Percentiles rank a stretch among this genome's conserved stretches.
Conservation (phyloP, 2,329 filamentous ascomycete genomes). For the Parafenestella ontariensis region DNA sequence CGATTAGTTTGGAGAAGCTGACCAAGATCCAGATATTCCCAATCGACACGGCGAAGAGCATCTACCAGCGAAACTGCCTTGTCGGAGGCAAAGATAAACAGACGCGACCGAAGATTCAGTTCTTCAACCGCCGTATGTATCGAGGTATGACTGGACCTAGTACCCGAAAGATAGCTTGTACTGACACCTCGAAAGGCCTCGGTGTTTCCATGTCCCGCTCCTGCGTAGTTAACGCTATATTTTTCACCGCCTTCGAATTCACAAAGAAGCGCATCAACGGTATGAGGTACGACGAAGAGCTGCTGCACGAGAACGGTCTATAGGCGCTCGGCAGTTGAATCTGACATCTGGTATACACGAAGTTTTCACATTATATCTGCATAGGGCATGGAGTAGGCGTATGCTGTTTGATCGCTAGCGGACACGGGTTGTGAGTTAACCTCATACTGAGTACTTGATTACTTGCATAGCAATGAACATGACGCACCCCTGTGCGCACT, state of each 20-base stretch:
- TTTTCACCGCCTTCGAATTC: slow-evolving; percentile 88
- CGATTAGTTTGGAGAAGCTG: slow-evolving; percentile 1
- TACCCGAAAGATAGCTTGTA: background rate
- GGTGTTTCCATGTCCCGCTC: slow-evolving; percentile 84
- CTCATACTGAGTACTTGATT: slow-evolving; percentile 8
- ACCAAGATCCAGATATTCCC: slow-evolving; percentile 55
- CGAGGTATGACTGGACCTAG: slow-evolving; percentile 60
- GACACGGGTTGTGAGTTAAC: slow-evolving; percentile 17
- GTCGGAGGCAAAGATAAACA: slow-evolving; percentile 68
- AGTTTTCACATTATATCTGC: slow-evolving; percentile 16
- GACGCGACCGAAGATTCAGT: slow-evolving; percentile 72
- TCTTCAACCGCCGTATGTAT: slow-evolving; percentile 81
- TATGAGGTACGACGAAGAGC: slow-evolving; percentile 47
- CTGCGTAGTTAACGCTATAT: slow-evolving; percentile 84
- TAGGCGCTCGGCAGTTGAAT: slow-evolving; percentile 14
- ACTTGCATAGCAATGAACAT: slow-evolving; percentile 22
- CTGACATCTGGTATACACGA: background rate
- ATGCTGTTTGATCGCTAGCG: background rate
- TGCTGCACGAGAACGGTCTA: slow-evolving; percentile 36
- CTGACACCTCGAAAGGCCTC: slow-evolving; percentile 51
- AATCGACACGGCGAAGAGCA: slow-evolving; percentile 83
- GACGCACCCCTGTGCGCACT: slow-evolving; percentile 1
- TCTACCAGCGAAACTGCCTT: slow-evolving; percentile 83
- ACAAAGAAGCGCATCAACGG: slow-evolving; percentile 68
- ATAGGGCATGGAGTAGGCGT: slow-evolving; percentile 35